A percentile compares a stretch with the other conserved stretches of the same genome.
phyloP scores from a whole-genome alignment of 2,329 filamentous ascomycete genomes.

The Fusarium sarcochroum region DNA sequence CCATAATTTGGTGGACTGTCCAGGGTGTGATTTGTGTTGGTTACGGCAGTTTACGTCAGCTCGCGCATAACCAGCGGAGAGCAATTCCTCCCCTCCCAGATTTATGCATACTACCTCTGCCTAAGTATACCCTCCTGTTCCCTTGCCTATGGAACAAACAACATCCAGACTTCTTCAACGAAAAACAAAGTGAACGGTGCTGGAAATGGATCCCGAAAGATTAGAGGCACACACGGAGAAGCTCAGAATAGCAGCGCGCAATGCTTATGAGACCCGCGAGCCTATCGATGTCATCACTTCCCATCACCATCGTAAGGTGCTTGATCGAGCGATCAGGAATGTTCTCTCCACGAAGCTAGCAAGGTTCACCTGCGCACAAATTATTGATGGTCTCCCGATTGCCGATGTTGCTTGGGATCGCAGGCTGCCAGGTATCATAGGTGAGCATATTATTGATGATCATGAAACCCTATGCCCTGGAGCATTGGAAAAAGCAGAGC shows the following conservation, averaged over 20 bases:
- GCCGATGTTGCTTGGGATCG: constrained; percentile 27
- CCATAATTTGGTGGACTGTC: no score
- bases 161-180: no score
- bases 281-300: constrained; percentile 5
- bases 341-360: constrained; percentile 16
- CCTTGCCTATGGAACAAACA: no score
- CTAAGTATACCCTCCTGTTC: no score
- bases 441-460: constrained; percentile 30
- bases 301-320: neutral
- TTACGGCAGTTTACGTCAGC: no score
- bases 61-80: no score
- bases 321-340: constrained; percentile 12
- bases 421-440: constrained; percentile 21
- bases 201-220: constrained; percentile 13
- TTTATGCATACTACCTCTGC: no score
- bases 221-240: neutral
- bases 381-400: constrained; percentile 35
- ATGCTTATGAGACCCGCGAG: neutral
- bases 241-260: neutral
- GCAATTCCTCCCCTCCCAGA: no score
- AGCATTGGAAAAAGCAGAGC: neutral
- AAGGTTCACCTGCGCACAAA: constrained; percentile 31
- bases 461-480: constrained; percentile 24
- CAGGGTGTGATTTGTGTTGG: no score
- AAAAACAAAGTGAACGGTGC: no score